A percentile compares a stretch with the other conserved stretches of the same genome.
Conservation (phyloP, 139 green algal species). For the Parachlorella kessleri region DNA sequence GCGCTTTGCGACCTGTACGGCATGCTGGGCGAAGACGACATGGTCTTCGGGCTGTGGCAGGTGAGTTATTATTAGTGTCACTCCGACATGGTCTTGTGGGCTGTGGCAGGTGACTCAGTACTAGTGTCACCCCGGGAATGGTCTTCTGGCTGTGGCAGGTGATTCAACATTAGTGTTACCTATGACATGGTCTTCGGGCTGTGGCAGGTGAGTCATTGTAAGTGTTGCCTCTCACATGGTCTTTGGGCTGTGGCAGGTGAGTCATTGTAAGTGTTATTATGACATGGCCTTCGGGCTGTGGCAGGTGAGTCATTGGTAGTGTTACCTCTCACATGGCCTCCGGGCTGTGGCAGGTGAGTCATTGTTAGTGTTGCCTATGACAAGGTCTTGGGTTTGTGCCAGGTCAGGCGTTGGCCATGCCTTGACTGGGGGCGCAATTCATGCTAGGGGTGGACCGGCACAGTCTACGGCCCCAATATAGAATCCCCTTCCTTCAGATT, state of each 20-base stretch:
- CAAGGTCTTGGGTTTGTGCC: conserved; percentile 90
- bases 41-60: conserved; percentile 91
- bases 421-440: no score
- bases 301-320: no score
- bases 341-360: no score
- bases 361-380: no score
- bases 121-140: no score
- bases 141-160: no score
- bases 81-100: no score
- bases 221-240: no score
- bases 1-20: conserved; percentile 87
- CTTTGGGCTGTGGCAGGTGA: conserved; percentile 83
- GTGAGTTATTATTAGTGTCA: background rate
- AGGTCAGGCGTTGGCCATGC: conserved; percentile 12
- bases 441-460: background rate
- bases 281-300: background rate
- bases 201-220: conserved; percentile 63
- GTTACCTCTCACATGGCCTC: no score
- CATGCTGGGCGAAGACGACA: conserved; percentile 85
- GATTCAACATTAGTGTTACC: no score
- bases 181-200: conserved; percentile 91
- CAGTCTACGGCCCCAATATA: background rate
- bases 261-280: background rate
- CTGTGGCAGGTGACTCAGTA: background rate
- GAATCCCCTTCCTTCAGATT: background rate